Conservation (phyloP, 768 basidiomycete species). For the Mycena haematopus region DNA sequence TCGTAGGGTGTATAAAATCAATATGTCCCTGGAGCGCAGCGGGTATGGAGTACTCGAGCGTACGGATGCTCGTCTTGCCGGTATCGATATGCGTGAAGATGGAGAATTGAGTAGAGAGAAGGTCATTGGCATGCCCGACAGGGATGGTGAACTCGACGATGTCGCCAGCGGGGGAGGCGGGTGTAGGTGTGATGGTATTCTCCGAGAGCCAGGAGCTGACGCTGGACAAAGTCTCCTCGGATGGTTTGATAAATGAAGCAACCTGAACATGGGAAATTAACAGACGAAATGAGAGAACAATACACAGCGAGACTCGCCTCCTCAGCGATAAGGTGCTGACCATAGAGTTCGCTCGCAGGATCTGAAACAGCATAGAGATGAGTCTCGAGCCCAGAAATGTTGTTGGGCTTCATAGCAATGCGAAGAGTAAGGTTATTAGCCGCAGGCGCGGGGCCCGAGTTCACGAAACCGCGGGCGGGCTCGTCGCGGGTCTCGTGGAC, state of each 20-base stretch:
- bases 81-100: conserved; percentile 41
- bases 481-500: no score
- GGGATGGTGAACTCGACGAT: conserved; percentile 38
- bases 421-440: conserved; percentile 36
- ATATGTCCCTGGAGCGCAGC: neutral
- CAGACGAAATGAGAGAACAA: neutral
- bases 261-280: conserved; percentile 8
- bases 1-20: conserved; percentile 37
- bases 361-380: conserved; percentile 41
- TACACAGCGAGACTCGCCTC: conserved; percentile 43
- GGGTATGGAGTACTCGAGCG: conserved; percentile 28
- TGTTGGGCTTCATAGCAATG: conserved; percentile 33
- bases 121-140: conserved; percentile 40
- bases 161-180: conserved; percentile 34
- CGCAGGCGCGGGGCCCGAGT: conserved; percentile 22
- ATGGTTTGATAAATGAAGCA: conserved; percentile 20
- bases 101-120: conserved; percentile 35
- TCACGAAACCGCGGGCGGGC: neutral
- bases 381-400: conserved; percentile 36
- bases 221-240: conserved; percentile 9
- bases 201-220: conserved; percentile 11
- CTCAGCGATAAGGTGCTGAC: conserved; percentile 46
- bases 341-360: conserved; percentile 40
- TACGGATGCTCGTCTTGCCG: conserved; percentile 42
- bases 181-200: conserved; percentile 2